These are phyloP conservation scores for Priceomyces medius DNA, from an alignment of 805 yeast species.

Conservation along the genomic window DNA sequence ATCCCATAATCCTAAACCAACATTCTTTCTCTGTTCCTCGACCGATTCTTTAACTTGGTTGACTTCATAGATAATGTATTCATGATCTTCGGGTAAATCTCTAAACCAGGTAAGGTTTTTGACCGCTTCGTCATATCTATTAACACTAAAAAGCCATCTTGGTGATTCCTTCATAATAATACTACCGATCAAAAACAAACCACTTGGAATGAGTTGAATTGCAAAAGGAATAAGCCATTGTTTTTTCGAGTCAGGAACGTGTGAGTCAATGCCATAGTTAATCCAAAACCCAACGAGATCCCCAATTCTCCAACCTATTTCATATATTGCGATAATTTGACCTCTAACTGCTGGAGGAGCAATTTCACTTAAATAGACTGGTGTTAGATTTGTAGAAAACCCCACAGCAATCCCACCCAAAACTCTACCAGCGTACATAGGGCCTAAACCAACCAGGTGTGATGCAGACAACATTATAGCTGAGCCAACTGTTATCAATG, in stretches of 20 bases:
- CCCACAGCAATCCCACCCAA: constrained; percentile 38
- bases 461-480: constrained; percentile 37
- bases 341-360: constrained; percentile 39
- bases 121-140: constrained; percentile 30
- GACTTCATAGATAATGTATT: constrained; percentile 34
- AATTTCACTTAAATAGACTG: constrained; percentile 35
- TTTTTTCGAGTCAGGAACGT: constrained; percentile 20
- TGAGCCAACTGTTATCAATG: constrained; percentile 33
- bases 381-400: constrained; percentile 35
- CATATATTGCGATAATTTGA: constrained; percentile 29
- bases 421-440: constrained; percentile 38
- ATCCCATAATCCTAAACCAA: constrained; percentile 35
- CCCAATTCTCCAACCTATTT: constrained; percentile 40
- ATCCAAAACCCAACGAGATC: constrained; percentile 42
- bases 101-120: constrained; percentile 36
- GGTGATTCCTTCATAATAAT: constrained; percentile 36
- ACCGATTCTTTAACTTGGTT: constrained; percentile 35
- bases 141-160: constrained; percentile 35
- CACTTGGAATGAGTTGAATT: constrained; percentile 37
- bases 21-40: constrained; percentile 25
- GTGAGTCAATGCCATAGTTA: constrained; percentile 30
- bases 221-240: constrained; percentile 44
- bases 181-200: constrained; percentile 31
- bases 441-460: constrained; percentile 27
- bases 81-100: constrained; percentile 31